phyloP scores from a whole-genome alignment of 768 basidiomycete genomes.

The Pisolithus sp. region DNA sequence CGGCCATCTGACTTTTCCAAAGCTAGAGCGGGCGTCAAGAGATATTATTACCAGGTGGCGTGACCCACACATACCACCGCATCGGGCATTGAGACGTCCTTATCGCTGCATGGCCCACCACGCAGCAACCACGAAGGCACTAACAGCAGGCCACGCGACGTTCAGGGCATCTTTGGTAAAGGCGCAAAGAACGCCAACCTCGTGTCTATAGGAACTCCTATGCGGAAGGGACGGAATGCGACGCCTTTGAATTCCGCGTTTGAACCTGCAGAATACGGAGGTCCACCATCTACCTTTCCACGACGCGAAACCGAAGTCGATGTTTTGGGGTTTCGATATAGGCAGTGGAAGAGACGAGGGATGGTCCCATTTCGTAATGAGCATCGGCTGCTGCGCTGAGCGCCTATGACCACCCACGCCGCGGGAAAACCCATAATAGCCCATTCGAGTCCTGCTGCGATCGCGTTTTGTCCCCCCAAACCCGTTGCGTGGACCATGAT shows the following conservation, averaged over 20 bases:
- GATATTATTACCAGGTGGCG: neutral
- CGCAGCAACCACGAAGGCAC: constrained; percentile 25
- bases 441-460: constrained; percentile 7
- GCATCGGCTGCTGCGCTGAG: constrained; percentile 2
- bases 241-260: constrained; percentile 17
- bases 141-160: constrained; percentile 33
- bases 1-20: too few relatives aligned
- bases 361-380: constrained; percentile 1
- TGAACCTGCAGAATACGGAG: constrained; percentile 15
- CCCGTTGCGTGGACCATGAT: constrained; percentile 3
- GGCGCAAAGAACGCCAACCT: constrained; percentile 25
- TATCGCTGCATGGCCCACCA: constrained; percentile 29
- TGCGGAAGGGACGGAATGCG: constrained; percentile 18
- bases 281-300: constrained; percentile 12
- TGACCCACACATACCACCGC: neutral
- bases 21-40: too few relatives aligned
- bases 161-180: constrained; percentile 24
- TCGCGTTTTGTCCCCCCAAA: constrained; percentile 4
- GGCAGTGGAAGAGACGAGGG: constrained; percentile 14
- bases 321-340: constrained; percentile 8
- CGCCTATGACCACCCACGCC: neutral
- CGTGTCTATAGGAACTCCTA: constrained; percentile 6
- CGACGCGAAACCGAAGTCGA: neutral
- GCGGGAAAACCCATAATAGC: constrained; percentile 8
- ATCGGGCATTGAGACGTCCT: neutral